Percentiles rank a stretch among this genome's conserved stretches.
Conservation (phyloP, 495 filamentous ascomycete species). For the Cercophora newfieldiana region DNA sequence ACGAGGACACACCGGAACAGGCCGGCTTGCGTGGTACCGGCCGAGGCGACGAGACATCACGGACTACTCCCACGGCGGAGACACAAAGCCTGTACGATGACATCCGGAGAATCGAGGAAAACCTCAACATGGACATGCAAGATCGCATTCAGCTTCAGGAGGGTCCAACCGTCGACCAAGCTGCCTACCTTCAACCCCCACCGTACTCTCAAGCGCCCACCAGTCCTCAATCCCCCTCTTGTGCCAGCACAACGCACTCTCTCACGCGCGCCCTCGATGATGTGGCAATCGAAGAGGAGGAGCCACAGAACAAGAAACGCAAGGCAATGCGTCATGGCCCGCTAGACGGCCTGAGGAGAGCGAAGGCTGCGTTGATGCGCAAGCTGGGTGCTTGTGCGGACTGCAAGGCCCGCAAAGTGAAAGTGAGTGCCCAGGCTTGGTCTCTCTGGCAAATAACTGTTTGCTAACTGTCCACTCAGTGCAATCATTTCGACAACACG, state of each 20-base stretch:
- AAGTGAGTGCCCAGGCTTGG: conserved; percentile 16
- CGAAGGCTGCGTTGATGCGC: conserved; percentile 30
- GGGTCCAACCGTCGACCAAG: background rate
- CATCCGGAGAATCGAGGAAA: conserved; percentile 14
- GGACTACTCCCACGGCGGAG: conserved; percentile 26
- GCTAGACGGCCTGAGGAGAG: conserved; percentile 14
- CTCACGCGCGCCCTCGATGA: conserved; percentile 7
- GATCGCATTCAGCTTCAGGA: conserved; percentile 1
- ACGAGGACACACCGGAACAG: background rate
- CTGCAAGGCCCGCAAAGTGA: conserved; percentile 28
- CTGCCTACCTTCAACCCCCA: conserved; percentile 17
- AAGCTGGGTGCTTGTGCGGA: conserved; percentile 28
- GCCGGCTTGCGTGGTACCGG: background rate
- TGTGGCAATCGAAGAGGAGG: conserved; percentile 10
- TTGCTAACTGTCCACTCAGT: conserved; percentile 10
- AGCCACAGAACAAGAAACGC: background rate
- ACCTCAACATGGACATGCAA: background rate
- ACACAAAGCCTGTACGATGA: conserved; percentile 39
- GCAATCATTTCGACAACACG: conserved; percentile 12
- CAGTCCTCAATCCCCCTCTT: conserved; percentile 21
- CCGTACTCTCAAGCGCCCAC: conserved; percentile 15
- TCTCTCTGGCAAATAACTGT: background rate
- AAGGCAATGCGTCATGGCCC: conserved; percentile 24
- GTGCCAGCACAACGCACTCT: conserved; percentile 23
- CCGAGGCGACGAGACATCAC: background rate